phyloP scores from a whole-genome alignment of 2,329 filamentous ascomycete species.

The Pseudofabraea citricarpa region DNA sequence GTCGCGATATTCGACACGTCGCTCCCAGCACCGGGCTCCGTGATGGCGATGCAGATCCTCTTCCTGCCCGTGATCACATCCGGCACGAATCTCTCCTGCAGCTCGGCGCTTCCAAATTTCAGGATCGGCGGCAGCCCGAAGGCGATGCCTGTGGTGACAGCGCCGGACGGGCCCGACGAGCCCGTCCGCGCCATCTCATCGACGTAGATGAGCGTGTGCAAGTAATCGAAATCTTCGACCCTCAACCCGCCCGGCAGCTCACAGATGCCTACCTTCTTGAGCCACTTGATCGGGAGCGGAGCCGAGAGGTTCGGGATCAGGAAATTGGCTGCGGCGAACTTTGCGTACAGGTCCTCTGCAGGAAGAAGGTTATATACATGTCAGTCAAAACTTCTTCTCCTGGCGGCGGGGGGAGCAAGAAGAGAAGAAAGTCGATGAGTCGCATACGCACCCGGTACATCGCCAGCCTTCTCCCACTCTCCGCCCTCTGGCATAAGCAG shows the following conservation, averaged over 20 bases:
- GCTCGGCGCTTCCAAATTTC: constrained; percentile 57
- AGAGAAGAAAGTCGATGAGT: no score
- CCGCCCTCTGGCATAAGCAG: constrained; percentile 57
- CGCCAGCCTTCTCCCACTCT: constrained; percentile 63
- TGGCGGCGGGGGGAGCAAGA: no score
- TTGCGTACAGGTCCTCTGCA: constrained; percentile 57
- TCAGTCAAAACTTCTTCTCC: no score
- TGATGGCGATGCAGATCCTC: constrained; percentile 71
- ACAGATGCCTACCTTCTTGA: constrained; percentile 60
- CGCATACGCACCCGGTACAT: constrained; percentile 19
- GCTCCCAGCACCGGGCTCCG: constrained; percentile 68
- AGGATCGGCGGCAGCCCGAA: constrained; percentile 69
- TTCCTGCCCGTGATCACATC: constrained; percentile 63
- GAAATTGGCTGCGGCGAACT: constrained; percentile 63
- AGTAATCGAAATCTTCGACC: constrained; percentile 70
- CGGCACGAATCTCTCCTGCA: constrained; percentile 64
- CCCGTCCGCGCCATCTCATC: constrained; percentile 68
- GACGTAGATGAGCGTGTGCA: constrained; percentile 64
- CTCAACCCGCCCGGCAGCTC: constrained; percentile 61
- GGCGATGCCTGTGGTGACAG: constrained; percentile 66
- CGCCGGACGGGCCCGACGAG: constrained; percentile 55
- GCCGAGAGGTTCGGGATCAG: constrained; percentile 65
- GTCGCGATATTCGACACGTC: constrained; percentile 72
- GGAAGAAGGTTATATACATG: no score
- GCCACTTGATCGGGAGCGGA: constrained; percentile 63